Evolutionary conservation across 306 rosid species (phyloP).

Genomic region (Dryas octopetala): DNA sequence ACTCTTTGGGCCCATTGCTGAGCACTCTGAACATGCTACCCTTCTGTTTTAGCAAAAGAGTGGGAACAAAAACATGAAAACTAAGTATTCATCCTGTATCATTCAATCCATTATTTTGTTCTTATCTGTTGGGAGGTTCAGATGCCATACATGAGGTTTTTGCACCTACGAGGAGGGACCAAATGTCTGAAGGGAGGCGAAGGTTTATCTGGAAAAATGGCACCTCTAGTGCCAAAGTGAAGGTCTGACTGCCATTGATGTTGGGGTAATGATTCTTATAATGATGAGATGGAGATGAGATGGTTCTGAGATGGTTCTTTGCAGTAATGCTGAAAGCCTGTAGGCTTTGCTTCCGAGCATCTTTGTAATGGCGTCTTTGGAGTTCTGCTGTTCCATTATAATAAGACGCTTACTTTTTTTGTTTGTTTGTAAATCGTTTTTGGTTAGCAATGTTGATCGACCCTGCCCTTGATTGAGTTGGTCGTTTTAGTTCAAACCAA

Average conservation of each 20-base stretch:
- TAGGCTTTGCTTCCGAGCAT: neutral
- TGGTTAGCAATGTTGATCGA: neutral
- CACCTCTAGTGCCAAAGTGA: neutral
- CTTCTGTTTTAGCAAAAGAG: constrained; percentile 18
- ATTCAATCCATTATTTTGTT: constrained; percentile 8
- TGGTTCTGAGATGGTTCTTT: neutral
- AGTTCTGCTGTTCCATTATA: neutral
- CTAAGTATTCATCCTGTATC: neutral
- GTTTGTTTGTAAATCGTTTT: neutral
- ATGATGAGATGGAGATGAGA: neutral
- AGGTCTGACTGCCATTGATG: neutral
- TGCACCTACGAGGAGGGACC: constrained; percentile 9
- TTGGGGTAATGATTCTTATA: neutral
- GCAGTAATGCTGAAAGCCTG: neutral
- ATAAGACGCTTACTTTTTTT: neutral
- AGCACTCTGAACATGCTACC: constrained; percentile 29
- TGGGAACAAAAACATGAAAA: constrained; percentile 8
- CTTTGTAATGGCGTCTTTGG: neutral
- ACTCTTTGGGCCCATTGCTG: constrained; percentile 26
- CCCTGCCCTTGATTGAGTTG: neutral
- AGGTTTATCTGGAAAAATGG: neutral
- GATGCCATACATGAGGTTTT: constrained; percentile 12
- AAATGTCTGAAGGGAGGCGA: neutral
- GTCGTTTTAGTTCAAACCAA: too few relatives aligned
- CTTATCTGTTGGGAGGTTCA: constrained; percentile 14